phyloP scores from a whole-genome alignment of 208 protist genomes.

The Strigomonas culicis region DNA sequence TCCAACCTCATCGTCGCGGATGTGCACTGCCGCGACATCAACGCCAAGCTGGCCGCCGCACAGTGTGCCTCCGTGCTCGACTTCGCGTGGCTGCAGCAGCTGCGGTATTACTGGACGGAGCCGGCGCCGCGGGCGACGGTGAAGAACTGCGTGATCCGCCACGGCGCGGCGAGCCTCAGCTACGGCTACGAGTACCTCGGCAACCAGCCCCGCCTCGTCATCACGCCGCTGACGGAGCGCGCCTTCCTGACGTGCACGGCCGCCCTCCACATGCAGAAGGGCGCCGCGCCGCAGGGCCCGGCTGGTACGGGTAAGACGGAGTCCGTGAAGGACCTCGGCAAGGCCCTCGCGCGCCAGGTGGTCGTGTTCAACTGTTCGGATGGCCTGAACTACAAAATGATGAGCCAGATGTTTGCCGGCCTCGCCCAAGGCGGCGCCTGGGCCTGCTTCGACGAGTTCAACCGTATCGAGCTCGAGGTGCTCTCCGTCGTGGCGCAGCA shows the following conservation, averaged over 20 bases:
- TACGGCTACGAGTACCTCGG: conserved; percentile 97
- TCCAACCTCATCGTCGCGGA: conserved; percentile 94
- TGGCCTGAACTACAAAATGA: conserved; percentile 94
- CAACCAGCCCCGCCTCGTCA: conserved; percentile 92
- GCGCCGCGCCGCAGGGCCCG: conserved; percentile 92
- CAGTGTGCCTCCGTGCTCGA: conserved; percentile 56
- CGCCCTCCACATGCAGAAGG: conserved; percentile 90
- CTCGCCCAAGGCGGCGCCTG: conserved; percentile 91
- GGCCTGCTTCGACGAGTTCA: conserved; percentile 96
- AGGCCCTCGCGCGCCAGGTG: conserved; percentile 85
- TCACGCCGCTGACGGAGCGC: conserved; percentile 96
- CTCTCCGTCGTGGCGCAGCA: conserved; percentile 93
- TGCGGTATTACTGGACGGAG: conserved; percentile 91
- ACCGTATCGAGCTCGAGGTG: conserved; percentile 93
- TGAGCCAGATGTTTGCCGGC: conserved; percentile 95
- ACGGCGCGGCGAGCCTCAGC: conserved; percentile 75
- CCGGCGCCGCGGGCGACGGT: conserved; percentile 18
- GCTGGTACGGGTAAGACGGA: conserved; percentile 97
- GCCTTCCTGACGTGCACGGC: conserved; percentile 91
- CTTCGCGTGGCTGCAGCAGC: conserved; percentile 93
- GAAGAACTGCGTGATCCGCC: conserved; percentile 79
- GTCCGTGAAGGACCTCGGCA: conserved; percentile 94
- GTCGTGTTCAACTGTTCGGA: conserved; percentile 96
- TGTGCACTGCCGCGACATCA: conserved; percentile 94
- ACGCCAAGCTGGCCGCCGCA: conserved; percentile 51